These are phyloP conservation scores for Globisporangium mamillatum DNA, from an alignment of 352 stramenopile species.

Conservation along the genomic window DNA sequence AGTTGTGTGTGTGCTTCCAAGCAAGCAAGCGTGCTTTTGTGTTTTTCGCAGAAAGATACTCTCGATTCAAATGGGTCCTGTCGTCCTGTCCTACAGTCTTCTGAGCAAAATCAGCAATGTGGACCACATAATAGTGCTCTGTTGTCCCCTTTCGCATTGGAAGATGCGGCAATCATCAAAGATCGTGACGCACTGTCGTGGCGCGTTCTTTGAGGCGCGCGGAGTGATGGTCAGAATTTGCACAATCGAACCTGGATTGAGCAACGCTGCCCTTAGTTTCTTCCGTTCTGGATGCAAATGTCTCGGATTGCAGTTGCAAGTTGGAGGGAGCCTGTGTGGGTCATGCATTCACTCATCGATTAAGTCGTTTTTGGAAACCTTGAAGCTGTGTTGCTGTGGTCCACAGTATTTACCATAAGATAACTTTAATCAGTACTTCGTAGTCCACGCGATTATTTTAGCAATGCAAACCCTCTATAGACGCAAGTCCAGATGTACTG, in stretches of 20 bases:
- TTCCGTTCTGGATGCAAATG: neutral
- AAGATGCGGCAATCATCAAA: conserved; percentile 9
- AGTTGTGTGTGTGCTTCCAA: no score
- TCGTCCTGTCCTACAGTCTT: neutral
- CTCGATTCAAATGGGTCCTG: neutral
- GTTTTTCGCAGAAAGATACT: conserved; percentile 12
- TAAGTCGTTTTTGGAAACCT: conserved; percentile 11
- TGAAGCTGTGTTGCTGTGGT: neutral
- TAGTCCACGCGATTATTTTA: no score
- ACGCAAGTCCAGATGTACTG: neutral
- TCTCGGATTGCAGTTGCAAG: conserved; percentile 14
- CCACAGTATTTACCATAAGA: neutral
- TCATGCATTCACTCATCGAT: conserved; percentile 2
- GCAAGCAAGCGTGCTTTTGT: neutral
- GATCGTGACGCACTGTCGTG: conserved; percentile 13
- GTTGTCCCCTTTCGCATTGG: neutral
- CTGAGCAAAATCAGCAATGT: neutral
- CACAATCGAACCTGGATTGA: neutral
- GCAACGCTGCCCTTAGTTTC: neutral
- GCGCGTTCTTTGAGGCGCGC: neutral
- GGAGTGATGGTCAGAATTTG: conserved; percentile 5
- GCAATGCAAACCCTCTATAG: no score
- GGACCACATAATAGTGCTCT: neutral
- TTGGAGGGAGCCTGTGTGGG: no score
- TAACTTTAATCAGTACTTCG: neutral